A percentile compares a stretch with the other conserved stretches of the same genome.
Conservation (phyloP, 352 stramenopile genomes). For the Pythium utonaiense region DNA sequence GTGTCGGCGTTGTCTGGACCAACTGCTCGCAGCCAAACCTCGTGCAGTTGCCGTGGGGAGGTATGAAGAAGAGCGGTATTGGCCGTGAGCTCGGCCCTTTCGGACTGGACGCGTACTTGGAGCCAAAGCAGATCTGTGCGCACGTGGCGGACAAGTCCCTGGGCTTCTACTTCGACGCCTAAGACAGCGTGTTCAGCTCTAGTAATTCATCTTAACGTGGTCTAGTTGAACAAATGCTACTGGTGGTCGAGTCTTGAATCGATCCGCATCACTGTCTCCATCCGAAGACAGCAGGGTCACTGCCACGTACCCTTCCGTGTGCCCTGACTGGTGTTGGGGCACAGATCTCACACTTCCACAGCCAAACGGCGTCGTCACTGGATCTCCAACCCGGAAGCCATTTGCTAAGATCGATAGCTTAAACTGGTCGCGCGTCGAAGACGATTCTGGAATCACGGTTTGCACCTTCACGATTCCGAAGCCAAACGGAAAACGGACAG, state of each 20-base stretch:
- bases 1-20: constrained; percentile 61
- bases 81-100: constrained; percentile 69
- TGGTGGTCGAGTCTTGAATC: background rate
- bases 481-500: constrained; percentile 64
- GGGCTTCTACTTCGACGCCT: constrained; percentile 49
- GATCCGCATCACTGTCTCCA: background rate
- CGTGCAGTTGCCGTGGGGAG: constrained; percentile 73
- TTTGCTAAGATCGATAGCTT: constrained; percentile 24
- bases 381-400: constrained; percentile 44
- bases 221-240: constrained; percentile 16
- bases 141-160: constrained; percentile 70
- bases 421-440: constrained; percentile 29
- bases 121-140: constrained; percentile 68
- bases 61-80: constrained; percentile 81
- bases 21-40: constrained; percentile 66
- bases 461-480: constrained; percentile 54
- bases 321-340: background rate
- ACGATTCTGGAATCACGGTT: constrained; percentile 34
- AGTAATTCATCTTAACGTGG: constrained; percentile 16
- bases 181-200: background rate
- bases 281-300: constrained; percentile 11
- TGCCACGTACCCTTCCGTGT: background rate
- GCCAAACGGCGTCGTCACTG: constrained; percentile 69
- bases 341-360: constrained; percentile 28
- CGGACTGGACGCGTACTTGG: constrained; percentile 56